Percentiles rank a stretch among this genome's conserved stretches.
Conservation (phyloP, 495 filamentous ascomycete species). For the Neurospora africana region DNA sequence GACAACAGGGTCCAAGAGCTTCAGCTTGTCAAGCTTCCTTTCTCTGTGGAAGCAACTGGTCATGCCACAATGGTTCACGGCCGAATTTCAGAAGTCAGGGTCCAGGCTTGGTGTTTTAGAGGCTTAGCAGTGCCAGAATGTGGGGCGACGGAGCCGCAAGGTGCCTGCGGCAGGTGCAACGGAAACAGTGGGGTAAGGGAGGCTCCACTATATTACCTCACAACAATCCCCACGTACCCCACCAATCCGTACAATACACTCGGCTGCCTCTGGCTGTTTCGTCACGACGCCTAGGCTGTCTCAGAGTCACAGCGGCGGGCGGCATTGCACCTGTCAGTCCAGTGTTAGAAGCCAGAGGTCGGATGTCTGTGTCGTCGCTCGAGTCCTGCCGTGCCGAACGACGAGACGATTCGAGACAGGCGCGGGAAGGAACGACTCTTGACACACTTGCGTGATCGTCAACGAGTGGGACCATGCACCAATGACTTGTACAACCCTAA, state of each 20-base stretch:
- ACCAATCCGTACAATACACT: background rate
- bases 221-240: background rate
- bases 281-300: background rate
- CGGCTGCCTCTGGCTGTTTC: background rate
- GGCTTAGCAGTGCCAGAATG: background rate
- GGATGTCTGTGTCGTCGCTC: background rate
- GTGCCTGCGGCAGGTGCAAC: background rate
- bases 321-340: background rate
- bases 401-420: background rate
- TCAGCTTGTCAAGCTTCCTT: background rate
- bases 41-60: background rate
- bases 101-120: background rate
- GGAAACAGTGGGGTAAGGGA: background rate
- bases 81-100: background rate
- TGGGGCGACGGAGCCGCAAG: background rate
- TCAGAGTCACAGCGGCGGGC: background rate
- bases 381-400: background rate
- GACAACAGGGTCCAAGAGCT: background rate
- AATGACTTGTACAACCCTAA: background rate
- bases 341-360: no score
- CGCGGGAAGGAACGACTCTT: background rate
- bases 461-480: background rate
- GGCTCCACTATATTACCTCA: background rate
- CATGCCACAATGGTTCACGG: background rate
- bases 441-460: background rate